These are phyloP conservation scores for Tetracladium marchalianum DNA, from an alignment of 495 filamentous ascomycete species.

Conservation along the genomic window DNA sequence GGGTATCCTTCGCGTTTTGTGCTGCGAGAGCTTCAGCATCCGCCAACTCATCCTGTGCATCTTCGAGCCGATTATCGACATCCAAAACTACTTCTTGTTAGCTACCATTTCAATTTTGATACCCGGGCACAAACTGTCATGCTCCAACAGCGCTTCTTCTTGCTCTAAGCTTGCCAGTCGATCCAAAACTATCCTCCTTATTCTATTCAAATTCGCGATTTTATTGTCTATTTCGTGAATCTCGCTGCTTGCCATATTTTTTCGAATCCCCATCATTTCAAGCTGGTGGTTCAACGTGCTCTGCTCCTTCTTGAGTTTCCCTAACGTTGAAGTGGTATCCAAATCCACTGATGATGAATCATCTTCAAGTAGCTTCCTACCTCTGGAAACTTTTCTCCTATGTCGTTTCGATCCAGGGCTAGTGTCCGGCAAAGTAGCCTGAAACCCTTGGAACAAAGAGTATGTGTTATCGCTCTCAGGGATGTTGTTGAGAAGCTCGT, in stretches of 20 bases:
- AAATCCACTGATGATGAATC: constrained; percentile 28
- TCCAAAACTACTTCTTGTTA: constrained; percentile 52
- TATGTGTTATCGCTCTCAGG: constrained; percentile 78
- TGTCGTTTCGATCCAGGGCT: constrained; percentile 58
- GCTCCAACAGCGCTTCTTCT: constrained; percentile 83
- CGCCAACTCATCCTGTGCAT: constrained; percentile 65
- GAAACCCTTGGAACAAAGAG: constrained; percentile 93
- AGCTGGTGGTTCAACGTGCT: constrained; percentile 66
- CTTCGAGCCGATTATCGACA: constrained; percentile 77
- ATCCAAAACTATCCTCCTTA: constrained; percentile 89
- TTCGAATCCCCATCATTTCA: constrained; percentile 85
- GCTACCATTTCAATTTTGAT: background rate
- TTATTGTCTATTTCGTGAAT: constrained; percentile 97
- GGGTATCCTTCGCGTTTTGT: constrained; percentile 44
- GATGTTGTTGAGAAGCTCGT: constrained; percentile 80
- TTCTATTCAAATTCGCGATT: constrained; percentile 83
- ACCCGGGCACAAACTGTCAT: constrained; percentile 52
- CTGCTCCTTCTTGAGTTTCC: constrained; percentile 67
- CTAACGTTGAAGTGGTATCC: constrained; percentile 40
- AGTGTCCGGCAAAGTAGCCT: constrained; percentile 77
- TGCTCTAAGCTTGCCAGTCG: constrained; percentile 82
- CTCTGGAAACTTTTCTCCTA: constrained; percentile 57
- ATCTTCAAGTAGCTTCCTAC: constrained; percentile 64
- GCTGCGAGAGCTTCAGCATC: constrained; percentile 50
- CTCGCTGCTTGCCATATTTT: constrained; percentile 95